Evolutionary conservation across 1,139 yeast genomes (phyloP).

Genomic region (Blastobotrys aristatus): DNA sequence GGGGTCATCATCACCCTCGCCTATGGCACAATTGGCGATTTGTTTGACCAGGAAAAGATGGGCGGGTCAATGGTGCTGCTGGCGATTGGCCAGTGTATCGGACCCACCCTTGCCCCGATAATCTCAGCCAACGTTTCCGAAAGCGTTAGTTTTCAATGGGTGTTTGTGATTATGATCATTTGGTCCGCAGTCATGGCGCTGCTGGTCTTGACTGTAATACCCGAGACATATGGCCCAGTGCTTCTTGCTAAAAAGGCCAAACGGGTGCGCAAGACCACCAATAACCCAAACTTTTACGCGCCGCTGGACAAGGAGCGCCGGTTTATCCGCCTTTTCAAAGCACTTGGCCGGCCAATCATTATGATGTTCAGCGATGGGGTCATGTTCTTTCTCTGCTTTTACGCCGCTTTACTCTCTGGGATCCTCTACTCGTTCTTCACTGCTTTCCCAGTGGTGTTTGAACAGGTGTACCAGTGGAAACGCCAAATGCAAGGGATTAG

Average conservation of each 20-base stretch:
- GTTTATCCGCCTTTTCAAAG: neutral
- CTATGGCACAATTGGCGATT: slow-evolving; percentile 12
- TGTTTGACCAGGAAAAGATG: slow-evolving; percentile 10
- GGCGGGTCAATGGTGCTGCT: slow-evolving; percentile 65
- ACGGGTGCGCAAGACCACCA: slow-evolving; percentile 36
- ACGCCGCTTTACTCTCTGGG: slow-evolving; percentile 42
- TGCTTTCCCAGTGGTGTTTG: slow-evolving; percentile 55
- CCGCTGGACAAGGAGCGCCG: slow-evolving; percentile 8
- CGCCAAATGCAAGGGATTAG: slow-evolving; percentile 15
- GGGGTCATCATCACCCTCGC: slow-evolving; percentile 37
- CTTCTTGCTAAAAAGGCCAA: slow-evolving; percentile 50
- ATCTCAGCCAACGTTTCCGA: slow-evolving; percentile 55
- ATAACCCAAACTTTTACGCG: slow-evolving; percentile 10
- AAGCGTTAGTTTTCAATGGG: slow-evolving; percentile 45
- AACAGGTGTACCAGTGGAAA: slow-evolving; percentile 43
- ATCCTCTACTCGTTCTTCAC: slow-evolving; percentile 59
- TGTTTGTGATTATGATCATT: slow-evolving; percentile 56
- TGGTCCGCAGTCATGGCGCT: slow-evolving; percentile 55
- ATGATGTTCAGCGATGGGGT: slow-evolving; percentile 8
- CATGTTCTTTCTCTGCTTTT: slow-evolving; percentile 9
- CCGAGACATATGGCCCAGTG: slow-evolving; percentile 63
- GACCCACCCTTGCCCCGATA: slow-evolving; percentile 62
- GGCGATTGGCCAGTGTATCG: slow-evolving; percentile 57
- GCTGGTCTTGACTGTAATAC: slow-evolving; percentile 42
- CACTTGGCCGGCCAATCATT: slow-evolving; percentile 7